phyloP scores from a whole-genome alignment of 768 basidiomycete genomes.

The Tricholoma sp. region DNA sequence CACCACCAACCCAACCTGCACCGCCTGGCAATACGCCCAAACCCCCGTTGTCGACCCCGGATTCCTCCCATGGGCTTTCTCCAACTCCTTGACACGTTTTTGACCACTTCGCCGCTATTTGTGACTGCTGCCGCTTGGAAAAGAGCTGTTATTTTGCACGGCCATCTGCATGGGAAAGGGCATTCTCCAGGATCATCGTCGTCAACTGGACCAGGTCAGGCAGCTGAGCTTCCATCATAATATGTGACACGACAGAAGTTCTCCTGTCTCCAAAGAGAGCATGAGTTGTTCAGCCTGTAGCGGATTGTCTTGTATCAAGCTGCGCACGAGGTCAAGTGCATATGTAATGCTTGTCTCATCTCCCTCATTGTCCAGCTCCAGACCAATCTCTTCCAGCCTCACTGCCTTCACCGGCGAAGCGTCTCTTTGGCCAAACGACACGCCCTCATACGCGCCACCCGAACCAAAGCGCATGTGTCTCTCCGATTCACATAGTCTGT shows the following conservation, averaged over 20 bases:
- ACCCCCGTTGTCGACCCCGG: background rate
- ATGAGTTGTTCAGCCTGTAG: no score
- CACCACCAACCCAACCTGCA: background rate
- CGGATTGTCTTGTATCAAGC: conserved; percentile 69
- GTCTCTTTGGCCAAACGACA: conserved; percentile 47
- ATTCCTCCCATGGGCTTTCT: conserved; percentile 43
- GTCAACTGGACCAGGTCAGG: conserved; percentile 77
- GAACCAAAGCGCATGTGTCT: conserved; percentile 38
- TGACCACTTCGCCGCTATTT: conserved; percentile 71
- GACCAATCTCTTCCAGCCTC: conserved; percentile 61
- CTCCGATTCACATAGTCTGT: conserved; percentile 66
- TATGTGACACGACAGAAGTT: conserved; percentile 48
- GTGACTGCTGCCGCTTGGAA: conserved; percentile 70
- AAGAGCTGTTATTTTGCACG: conserved; percentile 38
- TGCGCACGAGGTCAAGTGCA: conserved; percentile 74
- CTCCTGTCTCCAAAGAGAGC: conserved; percentile 57
- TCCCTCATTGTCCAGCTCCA: no score
- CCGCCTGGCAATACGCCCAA: background rate
- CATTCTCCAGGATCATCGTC: conserved; percentile 77
- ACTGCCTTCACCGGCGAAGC: conserved; percentile 37
- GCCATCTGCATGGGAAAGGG: conserved; percentile 51
- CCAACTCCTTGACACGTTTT: conserved; percentile 45
- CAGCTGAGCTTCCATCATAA: conserved; percentile 46
- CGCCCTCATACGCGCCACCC: conserved; percentile 42
- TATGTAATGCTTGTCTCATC: conserved; percentile 67